phyloP scores from a whole-genome alignment of 139 green algal genomes.

The Chlorella ohadii region DNA sequence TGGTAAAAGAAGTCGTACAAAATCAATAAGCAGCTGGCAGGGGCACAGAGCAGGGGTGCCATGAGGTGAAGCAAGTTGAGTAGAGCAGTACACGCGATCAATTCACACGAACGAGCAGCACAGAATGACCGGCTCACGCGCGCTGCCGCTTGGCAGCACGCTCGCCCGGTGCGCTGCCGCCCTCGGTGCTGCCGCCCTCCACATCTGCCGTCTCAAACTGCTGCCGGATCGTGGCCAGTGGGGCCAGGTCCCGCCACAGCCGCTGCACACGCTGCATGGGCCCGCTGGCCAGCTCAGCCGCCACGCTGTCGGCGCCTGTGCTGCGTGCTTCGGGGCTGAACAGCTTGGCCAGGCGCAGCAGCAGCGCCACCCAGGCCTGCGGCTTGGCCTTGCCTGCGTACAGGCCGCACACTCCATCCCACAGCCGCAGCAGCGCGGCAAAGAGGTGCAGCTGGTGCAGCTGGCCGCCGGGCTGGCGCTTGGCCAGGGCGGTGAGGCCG shows the following conservation, averaged over 20 bases:
- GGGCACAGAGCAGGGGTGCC: too few relatives aligned
- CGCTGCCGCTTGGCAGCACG: constrained; percentile 22
- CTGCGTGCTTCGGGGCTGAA: constrained; percentile 29
- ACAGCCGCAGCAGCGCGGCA: constrained; percentile 37
- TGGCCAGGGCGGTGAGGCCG: constrained; percentile 21
- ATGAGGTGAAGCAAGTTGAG: too few relatives aligned
- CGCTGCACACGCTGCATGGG: constrained; percentile 5
- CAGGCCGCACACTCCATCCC: constrained; percentile 47
- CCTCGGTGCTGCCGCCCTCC: background rate
- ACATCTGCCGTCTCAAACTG: constrained; percentile 41
- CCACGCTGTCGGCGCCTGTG: background rate
- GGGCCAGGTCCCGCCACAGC: constrained; percentile 23
- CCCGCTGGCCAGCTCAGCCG: background rate
- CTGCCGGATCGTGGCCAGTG: constrained; percentile 1
- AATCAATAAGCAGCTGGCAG: too few relatives aligned
- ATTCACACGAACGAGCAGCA: too few relatives aligned
- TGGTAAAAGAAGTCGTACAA: too few relatives aligned
- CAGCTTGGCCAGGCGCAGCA: constrained; percentile 28
- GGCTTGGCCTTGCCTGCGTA: constrained; percentile 44
- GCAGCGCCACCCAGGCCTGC: constrained; percentile 30
- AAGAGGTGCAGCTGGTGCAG: background rate
- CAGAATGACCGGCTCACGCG: background rate
- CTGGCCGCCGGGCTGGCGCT: background rate
- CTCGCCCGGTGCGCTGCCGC: background rate
- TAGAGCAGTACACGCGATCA: too few relatives aligned